phyloP scores from a whole-genome alignment of 176 grass and related monocot species.

The Triticum aestivum region IWGSC_CS_RefSeq_v2.1 NC_057800.1:12012029-12012528 shows the following conservation, averaged over 20 bases:
- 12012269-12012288: constrained; percentile 96
- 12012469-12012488: not conserved
- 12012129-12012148: constrained; percentile 80
- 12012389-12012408: constrained; percentile 80
- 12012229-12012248: too few species aligned
- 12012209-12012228: not conserved
- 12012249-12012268: too few species aligned
- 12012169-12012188: not conserved
- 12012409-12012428: constrained; percentile 62
- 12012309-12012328: constrained; percentile 90
- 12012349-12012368: constrained; percentile 95
- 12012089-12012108: constrained; percentile 85
- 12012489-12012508: constrained; percentile 2
- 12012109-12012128: constrained; percentile 88
- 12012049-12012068: constrained; percentile 87
- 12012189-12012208: not conserved
- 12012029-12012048: constrained; percentile 94
- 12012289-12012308: constrained; percentile 85
- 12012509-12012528: not conserved
- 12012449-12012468: not conserved
- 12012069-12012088: constrained; percentile 97
- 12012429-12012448: constrained; percentile 76
- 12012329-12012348: constrained; percentile 87
- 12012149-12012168: constrained; percentile 86
- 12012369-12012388: constrained; percentile 79